phyloP scores from a whole-genome alignment of 768 basidiomycete species.

The Suillus ampliporus region DNA sequence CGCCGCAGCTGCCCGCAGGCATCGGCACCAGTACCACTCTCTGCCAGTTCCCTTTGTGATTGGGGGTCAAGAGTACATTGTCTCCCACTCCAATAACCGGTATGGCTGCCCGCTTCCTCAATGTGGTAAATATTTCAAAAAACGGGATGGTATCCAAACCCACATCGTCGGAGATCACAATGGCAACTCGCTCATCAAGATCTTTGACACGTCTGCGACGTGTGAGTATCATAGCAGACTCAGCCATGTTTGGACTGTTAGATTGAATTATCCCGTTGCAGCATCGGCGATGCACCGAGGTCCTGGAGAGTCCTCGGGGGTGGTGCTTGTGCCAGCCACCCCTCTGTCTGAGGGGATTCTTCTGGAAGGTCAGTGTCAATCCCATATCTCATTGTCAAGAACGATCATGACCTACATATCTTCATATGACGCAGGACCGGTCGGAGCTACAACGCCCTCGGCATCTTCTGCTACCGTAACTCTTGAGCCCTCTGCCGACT shows the following conservation, averaged over 20 bases:
- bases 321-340: too few relatives aligned
- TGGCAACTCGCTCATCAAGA: not conserved
- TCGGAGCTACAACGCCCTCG: too few relatives aligned
- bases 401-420: not conserved
- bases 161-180: not conserved
- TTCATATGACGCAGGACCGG: rapidly evolving
- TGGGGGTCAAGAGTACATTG: not conserved
- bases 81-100: not conserved
- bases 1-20: not conserved
- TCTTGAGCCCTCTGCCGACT: not conserved
- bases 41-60: not conserved
- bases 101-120: not conserved
- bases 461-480: not conserved
- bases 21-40: not conserved
- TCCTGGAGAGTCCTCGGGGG: not conserved
- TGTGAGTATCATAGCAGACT: not conserved
- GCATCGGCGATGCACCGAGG: too few relatives aligned
- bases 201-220: not conserved
- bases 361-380: too few relatives aligned
- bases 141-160: not conserved
- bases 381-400: too few relatives aligned
- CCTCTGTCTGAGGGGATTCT: rapidly evolving
- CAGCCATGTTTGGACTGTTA: too few relatives aligned
- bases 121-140: not conserved
- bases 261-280: too few relatives aligned